Conservation (phyloP, 1,284 basidiomycete species). For the Papiliotrema nemorosa region DNA sequence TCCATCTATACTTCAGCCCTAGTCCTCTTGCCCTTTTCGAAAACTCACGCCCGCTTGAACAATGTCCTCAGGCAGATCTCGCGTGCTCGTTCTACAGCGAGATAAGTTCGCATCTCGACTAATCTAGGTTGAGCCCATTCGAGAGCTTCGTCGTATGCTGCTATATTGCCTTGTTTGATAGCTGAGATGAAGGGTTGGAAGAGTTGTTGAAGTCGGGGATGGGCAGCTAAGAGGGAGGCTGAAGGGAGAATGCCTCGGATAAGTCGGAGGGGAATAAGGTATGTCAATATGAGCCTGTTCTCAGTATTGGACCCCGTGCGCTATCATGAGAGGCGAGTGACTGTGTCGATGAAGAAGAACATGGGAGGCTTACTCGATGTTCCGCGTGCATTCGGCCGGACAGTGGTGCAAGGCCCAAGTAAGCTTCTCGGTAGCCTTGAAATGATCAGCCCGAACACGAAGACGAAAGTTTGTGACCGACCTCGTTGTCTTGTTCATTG, state of each 20-base stretch:
- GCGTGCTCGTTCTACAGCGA: constrained; percentile 81
- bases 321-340: too few species aligned
- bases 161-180: constrained; percentile 71
- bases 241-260: constrained; percentile 80
- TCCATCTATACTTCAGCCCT: constrained; percentile 60
- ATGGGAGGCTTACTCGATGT: constrained; percentile 66
- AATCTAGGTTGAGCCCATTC: constrained; percentile 64
- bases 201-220: constrained; percentile 67
- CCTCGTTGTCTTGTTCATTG: constrained; percentile 83
- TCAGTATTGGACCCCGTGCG: neutral
- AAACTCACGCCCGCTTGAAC: constrained; percentile 76
- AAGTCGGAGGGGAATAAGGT: constrained; percentile 82
- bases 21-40: neutral
- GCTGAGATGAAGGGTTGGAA: constrained; percentile 78
- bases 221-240: constrained; percentile 61
- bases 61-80: constrained; percentile 80
- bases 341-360: neutral
- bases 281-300: constrained; percentile 76
- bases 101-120: constrained; percentile 75
- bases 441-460: constrained; percentile 2
- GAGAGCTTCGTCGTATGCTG: constrained; percentile 74
- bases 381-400: constrained; percentile 61
- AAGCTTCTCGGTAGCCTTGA: constrained; percentile 74
- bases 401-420: constrained; percentile 78
- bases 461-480: constrained; percentile 33